Evolutionary conservation across 805 yeast genomes (phyloP).

Genomic region (Ogataea pini): DNA sequence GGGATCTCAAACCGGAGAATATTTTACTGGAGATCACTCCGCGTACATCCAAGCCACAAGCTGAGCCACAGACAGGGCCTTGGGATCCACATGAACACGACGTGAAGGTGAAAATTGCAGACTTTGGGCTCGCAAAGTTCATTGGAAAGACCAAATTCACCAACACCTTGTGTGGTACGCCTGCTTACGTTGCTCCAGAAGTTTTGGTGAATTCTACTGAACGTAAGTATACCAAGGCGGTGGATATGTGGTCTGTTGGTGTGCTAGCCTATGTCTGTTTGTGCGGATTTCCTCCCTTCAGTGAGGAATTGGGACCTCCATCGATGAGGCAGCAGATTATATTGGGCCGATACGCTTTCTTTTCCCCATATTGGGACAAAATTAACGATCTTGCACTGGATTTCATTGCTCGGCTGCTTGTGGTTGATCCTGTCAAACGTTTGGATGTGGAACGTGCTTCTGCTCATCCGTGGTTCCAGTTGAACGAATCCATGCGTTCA

Average conservation of each 20-base stretch:
- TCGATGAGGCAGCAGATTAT: slow-evolving; percentile 73
- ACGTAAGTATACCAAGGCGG: slow-evolving; percentile 65
- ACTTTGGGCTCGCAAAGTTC: slow-evolving; percentile 72
- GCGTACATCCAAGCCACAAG: slow-evolving; percentile 4
- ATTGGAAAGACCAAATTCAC: slow-evolving; percentile 75
- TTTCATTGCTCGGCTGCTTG: slow-evolving; percentile 59
- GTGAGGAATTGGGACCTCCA: slow-evolving; percentile 81
- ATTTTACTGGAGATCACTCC: slow-evolving; percentile 58
- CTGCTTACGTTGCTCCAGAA: slow-evolving; percentile 87
- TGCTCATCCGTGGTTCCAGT: slow-evolving; percentile 46
- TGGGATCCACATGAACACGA: slow-evolving; percentile 64
- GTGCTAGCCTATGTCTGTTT: slow-evolving; percentile 75
- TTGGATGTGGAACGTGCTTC: slow-evolving; percentile 41
- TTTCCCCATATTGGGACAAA: slow-evolving; percentile 78
- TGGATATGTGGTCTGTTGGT: slow-evolving; percentile 83
- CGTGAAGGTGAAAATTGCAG: slow-evolving; percentile 73
- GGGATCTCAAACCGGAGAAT: slow-evolving; percentile 95
- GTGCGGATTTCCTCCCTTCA: slow-evolving; percentile 84
- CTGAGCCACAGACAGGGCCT: slow-evolving; percentile 41
- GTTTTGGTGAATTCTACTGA: slow-evolving; percentile 53
- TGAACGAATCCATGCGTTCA: neutral
- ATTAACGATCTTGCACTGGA: slow-evolving; percentile 67
- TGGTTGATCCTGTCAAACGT: slow-evolving; percentile 51
- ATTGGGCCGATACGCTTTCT: slow-evolving; percentile 68
- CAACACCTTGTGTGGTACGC: slow-evolving; percentile 81